Evolutionary conservation across 1,284 basidiomycete genomes (phyloP), one percentile per base, ranked within the genome.

Genomic region (Heterobasidion irregulare): DNA sequence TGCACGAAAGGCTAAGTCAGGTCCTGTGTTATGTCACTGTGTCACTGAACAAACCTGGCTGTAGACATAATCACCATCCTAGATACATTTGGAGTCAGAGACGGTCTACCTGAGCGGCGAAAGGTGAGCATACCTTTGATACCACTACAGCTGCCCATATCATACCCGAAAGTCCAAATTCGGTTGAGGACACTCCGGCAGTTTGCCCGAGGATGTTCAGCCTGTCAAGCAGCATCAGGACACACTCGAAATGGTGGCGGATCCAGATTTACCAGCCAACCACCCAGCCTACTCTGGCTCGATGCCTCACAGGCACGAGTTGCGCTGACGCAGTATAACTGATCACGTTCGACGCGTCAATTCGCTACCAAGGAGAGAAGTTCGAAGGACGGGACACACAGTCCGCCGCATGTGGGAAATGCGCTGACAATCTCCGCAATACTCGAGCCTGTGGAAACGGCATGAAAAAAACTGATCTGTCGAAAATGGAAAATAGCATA

Each of bases 81-180:
- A 80, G 46, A 74, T 78, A 51, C 4, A 41, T 41, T n/a, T 3
- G 4, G 38, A n/a, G 8, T 41, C 38, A 41, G 38, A 8, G 38
- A 41, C 38, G 26, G 26, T 26, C 3, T 26, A 41, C 5, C 38
- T 12, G 5, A 41, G 38, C n/a, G 6, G 50, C 58, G 9, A n/a
- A 41, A 6, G 5, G n/a, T 41, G 45, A 36, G 18, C 41, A 18
- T 44, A 79, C 79, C 64, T 75, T 80, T 46, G 75, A 78, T 50
- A 85, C 67, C 26, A 76, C 77, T n/a, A 82, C 84, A 0, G 89
- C 92, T 10, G 87, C 85, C 72, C 89, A 86, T 59, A 96, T 94
- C 94, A 96, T 95, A 65, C 83, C 82, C 34, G 89, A 80, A 19
- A 97, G 76, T 55, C 93, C 94, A 65, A 90, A 96, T 69, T 95